Evolutionary conservation across 2,329 filamentous ascomycete species (phyloP).

Genomic region (Neonectria magnoliae): DNA sequence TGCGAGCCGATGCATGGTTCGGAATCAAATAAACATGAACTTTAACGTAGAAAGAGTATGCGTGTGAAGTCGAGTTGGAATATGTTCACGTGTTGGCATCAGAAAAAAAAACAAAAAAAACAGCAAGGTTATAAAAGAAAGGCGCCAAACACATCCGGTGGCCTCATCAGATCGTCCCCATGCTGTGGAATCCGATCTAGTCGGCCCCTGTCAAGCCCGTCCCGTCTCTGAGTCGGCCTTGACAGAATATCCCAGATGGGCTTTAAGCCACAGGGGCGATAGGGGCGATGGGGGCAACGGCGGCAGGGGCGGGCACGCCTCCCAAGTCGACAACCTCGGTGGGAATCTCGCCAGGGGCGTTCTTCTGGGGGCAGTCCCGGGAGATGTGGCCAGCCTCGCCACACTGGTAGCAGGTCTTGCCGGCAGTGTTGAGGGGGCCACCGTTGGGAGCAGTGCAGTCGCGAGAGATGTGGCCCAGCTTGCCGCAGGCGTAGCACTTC

Average conservation of each 20-base stretch:
- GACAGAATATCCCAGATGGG: slow-evolving; percentile 25
- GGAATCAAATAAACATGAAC: slow-evolving; percentile 45
- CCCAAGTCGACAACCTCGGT: slow-evolving; percentile 56
- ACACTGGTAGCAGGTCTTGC: slow-evolving; percentile 99
- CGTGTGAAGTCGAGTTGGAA: slow-evolving; percentile 32
- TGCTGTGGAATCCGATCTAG: slow-evolving; percentile 18
- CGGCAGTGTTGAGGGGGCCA: slow-evolving; percentile 91
- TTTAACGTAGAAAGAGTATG: slow-evolving; percentile 44
- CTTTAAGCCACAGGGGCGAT: slow-evolving; percentile 54
- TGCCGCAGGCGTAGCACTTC: slow-evolving; percentile 98
- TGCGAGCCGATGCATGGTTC: slow-evolving; percentile 44
- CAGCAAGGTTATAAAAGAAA: slow-evolving; percentile 30
- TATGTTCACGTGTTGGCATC: slow-evolving; percentile 46
- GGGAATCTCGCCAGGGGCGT: slow-evolving; percentile 60
- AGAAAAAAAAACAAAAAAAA: slow-evolving; percentile 40
- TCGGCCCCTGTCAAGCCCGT: slow-evolving; percentile 24
- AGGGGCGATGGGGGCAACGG: slow-evolving; percentile 57
- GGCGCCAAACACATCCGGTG: slow-evolving; percentile 35
- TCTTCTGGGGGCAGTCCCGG: slow-evolving; percentile 88
- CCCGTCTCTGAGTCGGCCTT: slow-evolving; percentile 9
- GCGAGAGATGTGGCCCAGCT: slow-evolving; percentile 89
- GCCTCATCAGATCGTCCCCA: slow-evolving; percentile 19
- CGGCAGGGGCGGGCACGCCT: slow-evolving; percentile 53
- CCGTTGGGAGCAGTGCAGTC: slow-evolving; percentile 98
- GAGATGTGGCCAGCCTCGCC: slow-evolving; percentile 96